Evolutionary conservation across 441 rosid genomes (phyloP).

Genomic region (Arabidopsis lyrata): DNA sequence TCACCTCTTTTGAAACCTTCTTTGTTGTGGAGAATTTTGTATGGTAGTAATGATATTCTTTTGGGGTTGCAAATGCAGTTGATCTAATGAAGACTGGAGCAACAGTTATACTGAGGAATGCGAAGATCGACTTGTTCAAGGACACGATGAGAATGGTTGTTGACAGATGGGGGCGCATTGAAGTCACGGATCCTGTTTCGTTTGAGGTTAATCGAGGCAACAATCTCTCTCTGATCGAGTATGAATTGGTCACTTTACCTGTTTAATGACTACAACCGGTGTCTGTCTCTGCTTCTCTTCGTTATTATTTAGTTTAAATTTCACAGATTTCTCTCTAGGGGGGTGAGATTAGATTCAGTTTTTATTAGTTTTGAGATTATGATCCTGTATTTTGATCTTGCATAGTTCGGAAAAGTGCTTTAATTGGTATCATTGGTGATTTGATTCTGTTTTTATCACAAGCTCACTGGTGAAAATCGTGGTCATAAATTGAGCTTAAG

Average conservation of each 20-base stretch:
- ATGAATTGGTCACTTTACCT: slow-evolving; percentile 67
- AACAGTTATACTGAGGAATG: slow-evolving; percentile 76
- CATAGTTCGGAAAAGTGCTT: not conserved
- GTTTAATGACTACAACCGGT: slow-evolving; percentile 34
- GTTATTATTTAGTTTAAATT: not conserved
- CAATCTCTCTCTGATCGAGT: slow-evolving; percentile 78
- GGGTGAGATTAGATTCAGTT: not conserved
- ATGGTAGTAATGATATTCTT: not conserved
- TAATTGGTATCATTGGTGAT: not conserved
- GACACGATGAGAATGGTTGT: slow-evolving; percentile 84
- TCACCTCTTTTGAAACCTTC: not conserved
- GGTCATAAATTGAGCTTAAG: not conserved
- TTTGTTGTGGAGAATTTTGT: too few relatives aligned
- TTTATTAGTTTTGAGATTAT: not conserved
- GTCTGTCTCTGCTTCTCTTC: not conserved
- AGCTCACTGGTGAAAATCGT: not conserved
- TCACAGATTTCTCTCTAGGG: not conserved
- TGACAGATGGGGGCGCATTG: slow-evolving; percentile 88
- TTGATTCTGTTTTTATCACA: not conserved
- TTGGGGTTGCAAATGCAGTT: slow-evolving; percentile 50
- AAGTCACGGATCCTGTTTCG: slow-evolving; percentile 59
- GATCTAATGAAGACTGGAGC: slow-evolving; percentile 64
- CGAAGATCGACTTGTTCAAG: slow-evolving; percentile 87
- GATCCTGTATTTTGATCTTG: slow-evolving; percentile 20
- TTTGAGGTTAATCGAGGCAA: slow-evolving; percentile 62